Conservation (phyloP, 2,329 filamentous ascomycete species). For the Rutstroemia sp. region DNA sequence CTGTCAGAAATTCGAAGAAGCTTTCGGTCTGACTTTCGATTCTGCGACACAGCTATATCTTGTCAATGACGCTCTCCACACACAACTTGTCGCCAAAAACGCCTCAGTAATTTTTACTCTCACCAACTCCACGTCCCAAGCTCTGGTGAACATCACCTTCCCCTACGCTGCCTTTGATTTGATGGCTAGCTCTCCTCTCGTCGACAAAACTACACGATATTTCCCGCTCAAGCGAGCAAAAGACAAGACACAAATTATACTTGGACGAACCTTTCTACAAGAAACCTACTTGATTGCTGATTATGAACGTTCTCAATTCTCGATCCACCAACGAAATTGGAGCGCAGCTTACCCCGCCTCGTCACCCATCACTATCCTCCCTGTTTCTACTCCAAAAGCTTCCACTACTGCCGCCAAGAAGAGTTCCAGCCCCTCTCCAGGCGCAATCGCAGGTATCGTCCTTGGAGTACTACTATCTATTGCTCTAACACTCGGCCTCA, state of each 20-base stretch:
- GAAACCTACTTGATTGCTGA: slow-evolving; percentile 32
- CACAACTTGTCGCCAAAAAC: slow-evolving; percentile 23
- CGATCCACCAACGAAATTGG: slow-evolving; percentile 29
- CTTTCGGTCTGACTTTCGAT: slow-evolving; percentile 32
- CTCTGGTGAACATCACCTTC: slow-evolving; percentile 30
- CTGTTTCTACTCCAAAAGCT: not conserved
- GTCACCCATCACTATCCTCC: slow-evolving; percentile 17
- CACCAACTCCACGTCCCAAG: slow-evolving; percentile 24
- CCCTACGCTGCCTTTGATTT: slow-evolving; percentile 35
- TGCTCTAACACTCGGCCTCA: slow-evolving; percentile 3
- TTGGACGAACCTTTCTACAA: slow-evolving; percentile 36
- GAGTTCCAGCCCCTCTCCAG: not conserved
- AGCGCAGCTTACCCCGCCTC: slow-evolving; percentile 10
- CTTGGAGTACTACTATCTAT: slow-evolving; percentile 3
- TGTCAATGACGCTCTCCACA: slow-evolving; percentile 26
- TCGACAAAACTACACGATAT: slow-evolving; percentile 26
- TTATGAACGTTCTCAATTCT: slow-evolving; percentile 35
- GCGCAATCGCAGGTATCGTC: not conserved
- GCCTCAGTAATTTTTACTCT: slow-evolving; percentile 32
- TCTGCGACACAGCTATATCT: slow-evolving; percentile 31
- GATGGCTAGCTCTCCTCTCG: slow-evolving; percentile 29
- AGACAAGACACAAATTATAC: slow-evolving; percentile 29
- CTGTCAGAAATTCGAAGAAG: slow-evolving; percentile 31
- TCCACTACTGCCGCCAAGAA: not conserved
- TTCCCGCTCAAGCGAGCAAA: slow-evolving; percentile 33